phyloP scores from a whole-genome alignment of 495 filamentous ascomycete species.

The Viridothelium virens region DNA sequence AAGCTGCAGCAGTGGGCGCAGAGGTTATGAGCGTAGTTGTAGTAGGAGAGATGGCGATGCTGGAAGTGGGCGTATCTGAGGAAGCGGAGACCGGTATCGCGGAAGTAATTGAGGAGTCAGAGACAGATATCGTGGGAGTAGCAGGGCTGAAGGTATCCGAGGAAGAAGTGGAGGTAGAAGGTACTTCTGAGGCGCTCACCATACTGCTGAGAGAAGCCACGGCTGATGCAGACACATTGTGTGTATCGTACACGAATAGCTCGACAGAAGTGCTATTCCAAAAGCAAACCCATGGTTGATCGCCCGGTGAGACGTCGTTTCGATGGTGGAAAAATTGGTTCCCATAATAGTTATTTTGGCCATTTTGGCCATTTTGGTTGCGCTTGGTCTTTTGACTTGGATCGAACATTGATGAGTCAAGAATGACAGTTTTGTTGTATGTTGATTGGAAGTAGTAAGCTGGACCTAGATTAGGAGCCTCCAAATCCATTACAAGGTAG shows the following conservation, averaged over 20 bases:
- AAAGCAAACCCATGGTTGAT: slow-evolving; percentile 78
- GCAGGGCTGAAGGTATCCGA: slow-evolving; percentile 57
- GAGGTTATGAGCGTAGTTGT: slow-evolving; percentile 11
- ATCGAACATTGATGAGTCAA: slow-evolving; percentile 1
- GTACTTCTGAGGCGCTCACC: not conserved
- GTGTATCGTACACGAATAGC: slow-evolving; percentile 63
- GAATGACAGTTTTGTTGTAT: slow-evolving; percentile 59
- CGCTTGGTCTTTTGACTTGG: not conserved
- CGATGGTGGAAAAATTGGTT: slow-evolving; percentile 15
- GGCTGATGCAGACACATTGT: slow-evolving; percentile 25
- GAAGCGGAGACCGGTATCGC: slow-evolving; percentile 5
- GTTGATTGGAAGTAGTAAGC: slow-evolving; percentile 63
- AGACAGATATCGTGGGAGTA: slow-evolving; percentile 40
- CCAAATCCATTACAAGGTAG: slow-evolving; percentile 57
- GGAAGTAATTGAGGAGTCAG: slow-evolving; percentile 7
- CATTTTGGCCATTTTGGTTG: not conserved
- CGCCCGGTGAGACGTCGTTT: slow-evolving; percentile 38
- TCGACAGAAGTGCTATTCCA: slow-evolving; percentile 81
- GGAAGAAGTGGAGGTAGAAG: slow-evolving; percentile 4
- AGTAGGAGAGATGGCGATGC: slow-evolving; percentile 11
- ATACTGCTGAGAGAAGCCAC: not conserved
- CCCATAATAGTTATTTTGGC: not conserved
- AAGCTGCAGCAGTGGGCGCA: slow-evolving; percentile 14
- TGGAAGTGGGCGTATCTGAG: slow-evolving; percentile 8
- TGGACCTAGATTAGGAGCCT: slow-evolving; percentile 55